Conservation (phyloP, 2,329 filamentous ascomycete genomes). For the Arthrobotrys sphaeroides region DNA sequence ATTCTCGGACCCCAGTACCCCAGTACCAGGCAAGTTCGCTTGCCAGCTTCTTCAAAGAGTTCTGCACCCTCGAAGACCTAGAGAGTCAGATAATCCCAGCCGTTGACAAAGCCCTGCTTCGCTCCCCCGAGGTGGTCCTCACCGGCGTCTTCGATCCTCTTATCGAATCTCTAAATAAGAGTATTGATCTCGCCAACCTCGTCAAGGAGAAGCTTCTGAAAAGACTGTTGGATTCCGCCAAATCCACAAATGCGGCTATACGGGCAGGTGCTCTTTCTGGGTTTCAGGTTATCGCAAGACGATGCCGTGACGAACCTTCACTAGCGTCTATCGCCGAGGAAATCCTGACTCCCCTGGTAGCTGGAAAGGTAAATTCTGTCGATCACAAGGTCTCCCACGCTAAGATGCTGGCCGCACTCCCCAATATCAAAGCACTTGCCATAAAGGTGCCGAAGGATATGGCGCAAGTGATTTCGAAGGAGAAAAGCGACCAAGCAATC, state of each 20-base stretch:
- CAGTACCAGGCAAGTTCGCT: constrained; percentile 77
- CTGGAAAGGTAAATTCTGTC: constrained; percentile 81
- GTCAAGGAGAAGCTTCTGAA: constrained; percentile 80
- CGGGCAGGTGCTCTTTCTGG: constrained; percentile 78
- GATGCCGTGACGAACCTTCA: constrained; percentile 67
- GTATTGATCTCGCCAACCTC: constrained; percentile 79
- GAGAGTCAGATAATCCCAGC: constrained; percentile 78
- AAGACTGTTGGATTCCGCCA: constrained; percentile 86
- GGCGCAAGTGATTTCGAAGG: constrained; percentile 76
- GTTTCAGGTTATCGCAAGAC: constrained; percentile 75
- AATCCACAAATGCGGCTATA: constrained; percentile 83
- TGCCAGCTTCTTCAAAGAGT: constrained; percentile 81
- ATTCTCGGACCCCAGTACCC: constrained; percentile 77
- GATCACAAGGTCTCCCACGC: constrained; percentile 86
- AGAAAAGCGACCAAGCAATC: constrained; percentile 86
- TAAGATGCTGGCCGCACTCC: constrained; percentile 75
- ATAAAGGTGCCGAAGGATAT: constrained; percentile 74
- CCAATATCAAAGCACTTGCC: constrained; percentile 70
- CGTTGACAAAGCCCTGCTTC: constrained; percentile 85
- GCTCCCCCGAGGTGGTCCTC: constrained; percentile 88
- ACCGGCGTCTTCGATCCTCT: constrained; percentile 80
- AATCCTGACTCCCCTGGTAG: constrained; percentile 79
- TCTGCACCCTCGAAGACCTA: constrained; percentile 77
- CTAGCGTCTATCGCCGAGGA: constrained; percentile 79
- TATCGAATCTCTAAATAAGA: constrained; percentile 73